Evolutionary conservation across 2,329 filamentous ascomycete genomes (phyloP), one percentile per base, ranked within the genome.

Genomic region (Aaosphaeria pasadenensis): DNA sequence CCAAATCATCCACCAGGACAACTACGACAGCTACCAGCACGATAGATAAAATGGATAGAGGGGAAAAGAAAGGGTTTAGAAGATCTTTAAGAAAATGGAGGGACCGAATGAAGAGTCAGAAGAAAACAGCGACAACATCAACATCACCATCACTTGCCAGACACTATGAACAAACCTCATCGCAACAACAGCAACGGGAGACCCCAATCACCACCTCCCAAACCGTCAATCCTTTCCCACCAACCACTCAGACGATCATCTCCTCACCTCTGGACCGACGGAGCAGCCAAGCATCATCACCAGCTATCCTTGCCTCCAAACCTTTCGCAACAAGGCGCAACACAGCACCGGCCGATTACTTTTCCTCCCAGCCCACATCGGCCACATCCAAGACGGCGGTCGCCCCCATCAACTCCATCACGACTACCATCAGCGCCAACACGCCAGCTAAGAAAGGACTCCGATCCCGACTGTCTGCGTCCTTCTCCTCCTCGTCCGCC

Each of bases 301-400:
- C 17, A 24, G 17, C 17, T 24, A 24, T 24, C 17, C 17, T 24
- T 3, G 2, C 17, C 33, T 9, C 33, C 9, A 36, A 36, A n/a
- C 33, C 33, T 9, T 36, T 36, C n/a, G 9, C 33, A 9, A 9
- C 33, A n/a, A 31, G 51, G n/a, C 30, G 53, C 13, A 56, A 58
- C 29, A 58, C 55, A 4, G 50, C 51, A n/a, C 53, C 53, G 1
- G 47, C 55, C 5, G 50, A 54, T 11, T 52, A 46, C 44, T 24
- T 24, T 24, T 11, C 42, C 31, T 24, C 24, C 11, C 31, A 30
- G 11, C 38, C 11, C 9, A 30, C 24, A 41, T 13, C 38, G 13
- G 28, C 11, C 9, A 11, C 38, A 28, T 9, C 33, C 33, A 9
- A 9, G n/a, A n/a, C n/a, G 9, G 33, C 9, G 33, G n/a, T 36